phyloP scores from a whole-genome alignment of 441 rosid species.

The Kokia cookei region DNA sequence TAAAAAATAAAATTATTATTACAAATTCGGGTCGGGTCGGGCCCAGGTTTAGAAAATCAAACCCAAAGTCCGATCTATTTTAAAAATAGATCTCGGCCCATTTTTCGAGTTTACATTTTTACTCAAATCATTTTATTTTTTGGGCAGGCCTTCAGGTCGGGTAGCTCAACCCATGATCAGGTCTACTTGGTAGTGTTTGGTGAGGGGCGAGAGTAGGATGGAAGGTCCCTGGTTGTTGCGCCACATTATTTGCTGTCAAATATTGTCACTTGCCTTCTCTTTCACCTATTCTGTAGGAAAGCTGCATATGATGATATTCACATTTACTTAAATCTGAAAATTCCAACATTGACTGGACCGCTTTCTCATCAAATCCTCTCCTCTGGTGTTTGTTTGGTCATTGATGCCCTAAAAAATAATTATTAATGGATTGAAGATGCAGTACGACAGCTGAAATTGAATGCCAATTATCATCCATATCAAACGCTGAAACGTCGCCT shows the following conservation, averaged over 20 bases:
- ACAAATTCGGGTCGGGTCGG: too few relatives aligned
- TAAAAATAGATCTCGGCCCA: too few relatives aligned
- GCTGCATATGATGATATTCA: not conserved
- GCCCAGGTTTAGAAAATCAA: too few relatives aligned
- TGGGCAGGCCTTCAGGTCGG: too few relatives aligned
- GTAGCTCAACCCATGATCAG: too few relatives aligned
- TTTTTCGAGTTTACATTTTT: too few relatives aligned
- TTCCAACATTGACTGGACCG: too few relatives aligned
- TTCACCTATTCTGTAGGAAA: not conserved
- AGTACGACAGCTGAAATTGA: not conserved
- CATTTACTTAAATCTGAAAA: too few relatives aligned
- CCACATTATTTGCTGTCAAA: not conserved
- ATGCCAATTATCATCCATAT: not conserved
- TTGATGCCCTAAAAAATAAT: not conserved
- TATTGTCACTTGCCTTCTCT: not conserved
- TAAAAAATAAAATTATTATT: too few relatives aligned
- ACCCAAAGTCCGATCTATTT: too few relatives aligned
- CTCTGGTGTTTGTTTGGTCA: not conserved
- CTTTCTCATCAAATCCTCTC: not conserved
- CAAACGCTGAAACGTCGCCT: not conserved
- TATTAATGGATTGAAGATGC: not conserved
- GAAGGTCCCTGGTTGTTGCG: constrained; percentile 5
- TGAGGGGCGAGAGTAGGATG: not conserved
- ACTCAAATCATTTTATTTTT: too few relatives aligned
- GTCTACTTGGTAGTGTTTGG: not conserved